A percentile compares a stretch with the other conserved stretches of the same genome.
Evolutionary conservation across 2,329 filamentous ascomycete species (phyloP).

Genomic region (Pseudopithomyces chartarum): DNA sequence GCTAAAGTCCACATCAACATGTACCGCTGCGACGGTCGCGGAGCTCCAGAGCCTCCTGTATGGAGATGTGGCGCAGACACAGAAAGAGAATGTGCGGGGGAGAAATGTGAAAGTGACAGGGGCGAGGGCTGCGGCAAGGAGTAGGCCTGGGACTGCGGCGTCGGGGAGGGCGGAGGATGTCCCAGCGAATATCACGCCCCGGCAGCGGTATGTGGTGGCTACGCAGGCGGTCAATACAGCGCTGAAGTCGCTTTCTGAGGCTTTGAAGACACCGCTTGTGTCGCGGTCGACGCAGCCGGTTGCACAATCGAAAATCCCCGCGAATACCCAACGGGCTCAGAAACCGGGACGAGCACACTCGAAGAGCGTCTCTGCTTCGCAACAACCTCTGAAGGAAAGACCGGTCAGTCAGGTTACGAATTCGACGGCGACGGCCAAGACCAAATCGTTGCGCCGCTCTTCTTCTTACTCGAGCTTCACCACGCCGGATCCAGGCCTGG

Average conservation of each 20-base stretch:
- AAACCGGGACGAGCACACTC: conserved; percentile 22
- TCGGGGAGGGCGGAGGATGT: conserved; percentile 41
- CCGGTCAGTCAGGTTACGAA: conserved; percentile 65
- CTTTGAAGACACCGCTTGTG: conserved; percentile 57
- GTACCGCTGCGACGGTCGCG: conserved; percentile 52
- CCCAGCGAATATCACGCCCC: conserved; percentile 52
- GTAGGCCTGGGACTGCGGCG: conserved; percentile 37
- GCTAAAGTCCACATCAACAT: conserved; percentile 54
- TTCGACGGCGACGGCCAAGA: conserved; percentile 56
- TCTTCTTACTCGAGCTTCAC: conserved; percentile 41
- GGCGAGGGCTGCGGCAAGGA: conserved; percentile 26
- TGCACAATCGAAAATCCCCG: conserved; percentile 24
- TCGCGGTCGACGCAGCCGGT: conserved; percentile 15
- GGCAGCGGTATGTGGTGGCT: conserved; percentile 70
- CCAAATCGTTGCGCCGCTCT: conserved; percentile 38
- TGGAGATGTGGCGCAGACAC: conserved; percentile 33
- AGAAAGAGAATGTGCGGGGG: conserved; percentile 38
- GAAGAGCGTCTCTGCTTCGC: conserved; percentile 47
- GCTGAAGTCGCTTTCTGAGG: conserved; percentile 71
- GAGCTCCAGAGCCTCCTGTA: conserved; percentile 54
- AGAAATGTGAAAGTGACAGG: conserved; percentile 35
- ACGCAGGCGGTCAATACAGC: conserved; percentile 74
- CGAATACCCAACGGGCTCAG: conserved; percentile 27
- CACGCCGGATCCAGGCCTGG: conserved; percentile 41
- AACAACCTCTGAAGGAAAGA: conserved; percentile 66